A percentile compares a stretch with the other conserved stretches of the same genome.
Evolutionary conservation across 345 rosid genomes (phyloP).

Genomic region (Lagerstroemia speciosa): DNA sequence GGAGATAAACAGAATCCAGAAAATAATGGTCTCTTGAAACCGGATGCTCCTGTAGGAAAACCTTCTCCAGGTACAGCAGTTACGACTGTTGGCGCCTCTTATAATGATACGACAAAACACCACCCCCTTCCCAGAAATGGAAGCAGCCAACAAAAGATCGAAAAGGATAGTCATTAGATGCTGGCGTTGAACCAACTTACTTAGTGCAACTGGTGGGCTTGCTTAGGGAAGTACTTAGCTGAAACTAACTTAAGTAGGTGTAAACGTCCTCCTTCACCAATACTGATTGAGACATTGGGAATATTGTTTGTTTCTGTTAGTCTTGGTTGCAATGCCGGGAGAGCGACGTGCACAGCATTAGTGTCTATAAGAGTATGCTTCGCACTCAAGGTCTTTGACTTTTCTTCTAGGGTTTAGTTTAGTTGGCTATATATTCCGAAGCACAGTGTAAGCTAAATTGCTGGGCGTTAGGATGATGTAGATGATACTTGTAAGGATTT

Average conservation of each 20-base stretch:
- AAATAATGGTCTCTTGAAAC: slow-evolving; percentile 40
- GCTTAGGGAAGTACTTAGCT: not conserved
- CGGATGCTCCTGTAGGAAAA: slow-evolving; percentile 21
- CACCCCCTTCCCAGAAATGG: slow-evolving; percentile 35
- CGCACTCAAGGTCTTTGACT: not conserved
- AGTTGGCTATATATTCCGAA: not conserved
- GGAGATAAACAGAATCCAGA: slow-evolving; percentile 36
- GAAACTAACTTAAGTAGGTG: not conserved
- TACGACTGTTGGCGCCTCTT: slow-evolving; percentile 17
- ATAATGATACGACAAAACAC: slow-evolving; percentile 21
- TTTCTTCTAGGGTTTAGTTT: slow-evolving; percentile 1
- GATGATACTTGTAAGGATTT: slow-evolving; percentile 3
- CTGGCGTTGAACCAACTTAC: not conserved
- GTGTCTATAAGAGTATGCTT: not conserved
- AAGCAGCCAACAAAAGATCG: slow-evolving; percentile 28
- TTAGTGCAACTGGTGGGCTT: not conserved
- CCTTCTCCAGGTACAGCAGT: slow-evolving; percentile 26
- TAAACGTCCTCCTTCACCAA: not conserved
- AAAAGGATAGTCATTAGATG: slow-evolving; percentile 15
- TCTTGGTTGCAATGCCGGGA: not conserved
- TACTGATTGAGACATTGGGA: not conserved
- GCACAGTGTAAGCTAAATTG: not conserved
- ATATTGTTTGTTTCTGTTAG: not conserved
- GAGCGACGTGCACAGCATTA: not conserved
- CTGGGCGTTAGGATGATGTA: not conserved